These are phyloP conservation scores for Sclerotinia glacialis DNA, from an alignment of 2,329 filamentous ascomycete species.

Conservation along the genomic window DNA sequence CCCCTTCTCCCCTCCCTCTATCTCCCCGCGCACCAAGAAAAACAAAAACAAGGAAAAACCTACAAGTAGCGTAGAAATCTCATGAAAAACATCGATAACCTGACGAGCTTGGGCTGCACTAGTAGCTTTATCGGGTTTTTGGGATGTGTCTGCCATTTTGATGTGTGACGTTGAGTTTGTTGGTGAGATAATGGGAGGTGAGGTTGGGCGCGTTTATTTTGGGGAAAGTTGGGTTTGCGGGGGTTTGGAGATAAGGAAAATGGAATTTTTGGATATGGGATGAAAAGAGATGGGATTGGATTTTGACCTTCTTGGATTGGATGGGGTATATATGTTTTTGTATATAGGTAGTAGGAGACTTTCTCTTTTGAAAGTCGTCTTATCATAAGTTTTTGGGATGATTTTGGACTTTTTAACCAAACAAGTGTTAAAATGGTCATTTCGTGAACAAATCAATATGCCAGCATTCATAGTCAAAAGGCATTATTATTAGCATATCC, in stretches of 20 bases:
- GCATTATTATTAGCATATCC: neutral
- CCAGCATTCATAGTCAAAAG: neutral
- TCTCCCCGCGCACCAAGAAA: neutral
- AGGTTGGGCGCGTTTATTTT: constrained; percentile 6
- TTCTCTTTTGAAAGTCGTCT: too few species aligned
- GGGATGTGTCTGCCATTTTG: constrained; percentile 43
- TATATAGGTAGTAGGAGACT: neutral
- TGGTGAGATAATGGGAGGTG: too few species aligned
- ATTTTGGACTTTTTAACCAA: neutral
- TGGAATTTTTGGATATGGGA: neutral
- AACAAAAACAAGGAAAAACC: constrained; percentile 37
- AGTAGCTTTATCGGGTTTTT: constrained; percentile 38
- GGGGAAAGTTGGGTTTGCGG: constrained; percentile 7
- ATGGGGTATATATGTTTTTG: neutral
- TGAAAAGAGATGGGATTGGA: too few species aligned
- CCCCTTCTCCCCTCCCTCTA: neutral
- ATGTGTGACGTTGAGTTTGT: neutral
- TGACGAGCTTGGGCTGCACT: constrained; percentile 75
- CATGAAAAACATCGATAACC: constrained; percentile 77
- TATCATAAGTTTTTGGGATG: neutral
- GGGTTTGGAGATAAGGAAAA: neutral
- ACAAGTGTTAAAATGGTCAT: neutral
- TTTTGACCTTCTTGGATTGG: too few species aligned
- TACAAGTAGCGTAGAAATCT: constrained; percentile 87
- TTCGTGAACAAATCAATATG: neutral